phyloP scores from a whole-genome alignment of 345 rosid species.

The Aquilaria yunnanensis region DNA sequence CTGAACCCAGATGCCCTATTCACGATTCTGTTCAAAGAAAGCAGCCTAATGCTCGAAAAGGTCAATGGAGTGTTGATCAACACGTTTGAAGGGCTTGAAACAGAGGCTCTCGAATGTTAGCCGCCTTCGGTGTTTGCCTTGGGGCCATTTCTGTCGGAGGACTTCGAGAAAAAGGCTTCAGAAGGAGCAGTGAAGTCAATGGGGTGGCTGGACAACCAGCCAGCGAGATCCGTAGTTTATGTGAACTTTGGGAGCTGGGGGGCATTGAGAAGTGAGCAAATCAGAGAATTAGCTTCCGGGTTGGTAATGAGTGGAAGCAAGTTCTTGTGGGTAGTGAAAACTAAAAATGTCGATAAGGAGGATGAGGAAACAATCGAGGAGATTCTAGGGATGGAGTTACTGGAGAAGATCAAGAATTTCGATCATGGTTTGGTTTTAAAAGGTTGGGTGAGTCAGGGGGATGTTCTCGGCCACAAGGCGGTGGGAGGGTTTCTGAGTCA shows the following conservation, averaged over 20 bases:
- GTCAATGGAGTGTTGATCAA: conserved; percentile 30
- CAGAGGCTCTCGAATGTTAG: conserved; percentile 13
- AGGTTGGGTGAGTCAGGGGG: conserved; percentile 35
- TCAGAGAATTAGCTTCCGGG: conserved; percentile 36
- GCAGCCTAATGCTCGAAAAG: conserved; percentile 3
- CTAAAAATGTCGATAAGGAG: conserved; percentile 26
- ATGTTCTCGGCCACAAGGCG: conserved; percentile 24
- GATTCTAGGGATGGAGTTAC: conserved; percentile 25
- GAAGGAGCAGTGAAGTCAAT: too few species aligned
- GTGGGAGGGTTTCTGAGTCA: conserved; percentile 32
- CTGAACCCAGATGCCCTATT: conserved; percentile 14
- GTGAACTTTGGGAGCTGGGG: conserved; percentile 43
- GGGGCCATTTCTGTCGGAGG: conserved; percentile 29
- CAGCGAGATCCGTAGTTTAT: conserved; percentile 28
- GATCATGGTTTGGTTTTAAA: conserved; percentile 24
- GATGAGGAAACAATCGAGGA: conserved; percentile 13
- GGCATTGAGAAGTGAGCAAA: conserved; percentile 27
- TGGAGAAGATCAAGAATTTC: conserved; percentile 10
- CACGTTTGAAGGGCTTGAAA: conserved; percentile 33
- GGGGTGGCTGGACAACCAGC: conserved; percentile 37
- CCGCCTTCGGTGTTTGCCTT: conserved; percentile 25
- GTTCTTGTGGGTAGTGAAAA: conserved; percentile 40
- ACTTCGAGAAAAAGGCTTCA: conserved; percentile 9
- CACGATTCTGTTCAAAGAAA: conserved; percentile 1
- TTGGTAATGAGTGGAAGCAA: conserved; percentile 20